Base-by-base conservation (phyloP, 2,329 filamentous ascomycete species). In the Tolypocladium pustulatum region DNA sequence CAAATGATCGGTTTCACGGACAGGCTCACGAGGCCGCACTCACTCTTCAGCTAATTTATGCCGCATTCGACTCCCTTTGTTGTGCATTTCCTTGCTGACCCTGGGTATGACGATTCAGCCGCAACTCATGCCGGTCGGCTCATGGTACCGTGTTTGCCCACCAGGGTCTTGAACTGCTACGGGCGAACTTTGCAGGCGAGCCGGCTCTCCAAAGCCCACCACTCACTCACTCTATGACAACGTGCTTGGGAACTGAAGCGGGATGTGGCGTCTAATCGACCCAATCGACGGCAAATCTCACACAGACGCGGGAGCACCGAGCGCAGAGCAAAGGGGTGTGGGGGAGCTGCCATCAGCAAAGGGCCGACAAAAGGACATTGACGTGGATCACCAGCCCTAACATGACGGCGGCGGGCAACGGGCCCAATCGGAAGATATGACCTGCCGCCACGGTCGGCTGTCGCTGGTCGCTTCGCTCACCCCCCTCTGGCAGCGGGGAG, bases 341-440 rank as follows among this genome's bases (percentile, higher is more conserved):
- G 25, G 43, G 43, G 25, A 17, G 52, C 52, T 54, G 52, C 30
- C 52, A 54, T 36, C 43, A 49, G 22, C 32, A 38, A 37, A 40
- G 46, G 27, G 20, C 37, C 57, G 59, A 69, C 67, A 68, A 69
- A 68, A 68, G 65, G 64, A 65, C 66, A 67, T 69, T 68, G 66
- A 63, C 65, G 63, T 65, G 64, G 65, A 67, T 67, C 64, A 65
- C 60, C 61, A 65, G 62, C 63, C 66, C 63, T 69, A 65, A 66
- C 61, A 62, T 60, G 59, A 62, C 63, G 61, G 58, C 60, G 55
- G 59, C 61, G 60, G 38, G 59, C 54, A 59, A 60, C 58, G 59
- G 62, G 62, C 60, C 68, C 66, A 68, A 68, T 70, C 68, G 68
- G 68, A 69, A 68, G 64, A 67, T 66, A 66, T 64, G 62, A 59